Evolutionary conservation across 345 rosid species (phyloP).

Genomic region (Combretum micranthum): DNA sequence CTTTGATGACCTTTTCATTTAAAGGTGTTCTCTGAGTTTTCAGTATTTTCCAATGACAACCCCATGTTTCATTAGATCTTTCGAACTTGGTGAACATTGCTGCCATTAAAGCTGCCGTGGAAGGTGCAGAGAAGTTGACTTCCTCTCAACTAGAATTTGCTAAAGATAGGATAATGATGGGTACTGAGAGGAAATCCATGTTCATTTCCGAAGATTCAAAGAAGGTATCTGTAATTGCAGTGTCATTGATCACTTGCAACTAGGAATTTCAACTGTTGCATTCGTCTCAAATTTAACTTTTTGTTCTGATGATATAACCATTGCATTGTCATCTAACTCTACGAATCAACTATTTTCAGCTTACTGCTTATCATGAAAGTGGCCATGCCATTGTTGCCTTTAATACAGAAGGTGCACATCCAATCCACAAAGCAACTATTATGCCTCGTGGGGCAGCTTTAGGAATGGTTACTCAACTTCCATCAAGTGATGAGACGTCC

Average conservation of each 20-base stretch:
- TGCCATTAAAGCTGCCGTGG: slow-evolving; percentile 99
- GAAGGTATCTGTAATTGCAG: slow-evolving; percentile 48
- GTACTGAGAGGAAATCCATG: slow-evolving; percentile 97
- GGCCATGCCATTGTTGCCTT: slow-evolving; percentile 97
- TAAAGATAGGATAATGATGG: slow-evolving; percentile 91
- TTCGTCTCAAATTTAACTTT: not conserved
- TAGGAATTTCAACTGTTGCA: no score
- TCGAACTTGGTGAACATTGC: slow-evolving; percentile 96
- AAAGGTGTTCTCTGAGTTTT: not conserved
- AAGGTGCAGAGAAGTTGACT: slow-evolving; percentile 77
- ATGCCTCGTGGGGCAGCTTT: slow-evolving; percentile 98
- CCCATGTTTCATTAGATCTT: slow-evolving; percentile 45
- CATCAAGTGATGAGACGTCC: slow-evolving; percentile 93
- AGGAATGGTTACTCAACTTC: slow-evolving; percentile 98
- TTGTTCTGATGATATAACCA: not conserved
- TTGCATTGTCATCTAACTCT: not conserved
- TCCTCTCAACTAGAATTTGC: slow-evolving; percentile 83
- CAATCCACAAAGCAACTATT: slow-evolving; percentile 96
- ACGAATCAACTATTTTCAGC: slow-evolving; percentile 31
- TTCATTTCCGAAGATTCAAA: slow-evolving; percentile 92
- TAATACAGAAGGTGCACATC: slow-evolving; percentile 87
- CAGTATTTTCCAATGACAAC: not conserved
- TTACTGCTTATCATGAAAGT: slow-evolving; percentile 98
- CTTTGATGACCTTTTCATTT: slow-evolving; percentile 1
- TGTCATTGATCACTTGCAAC: not conserved